Base-by-base conservation (phyloP, 192 early-diverging fungal species). In the Mortierella hygrophila region DNA sequence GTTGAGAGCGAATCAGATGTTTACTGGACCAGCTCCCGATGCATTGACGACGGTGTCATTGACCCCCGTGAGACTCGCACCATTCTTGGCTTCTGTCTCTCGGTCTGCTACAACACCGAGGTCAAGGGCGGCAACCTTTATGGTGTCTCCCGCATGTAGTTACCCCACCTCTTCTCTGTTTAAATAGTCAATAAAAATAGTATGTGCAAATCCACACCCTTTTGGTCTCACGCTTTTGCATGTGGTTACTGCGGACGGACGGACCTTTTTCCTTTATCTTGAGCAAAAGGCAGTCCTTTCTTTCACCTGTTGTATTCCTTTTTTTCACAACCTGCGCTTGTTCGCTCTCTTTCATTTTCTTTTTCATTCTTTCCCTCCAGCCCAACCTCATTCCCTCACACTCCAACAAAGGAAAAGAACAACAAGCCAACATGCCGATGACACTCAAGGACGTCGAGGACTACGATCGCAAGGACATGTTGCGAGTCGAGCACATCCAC, bases 41-140 rank as follows among this genome's bases (percentile, higher is more conserved):
- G 92, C 42, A 85, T 93, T 20, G 93, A 94, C 68, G 93, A 94
- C 73, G 93, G 90, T 41, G 81, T 94, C 7, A 94, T 94, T 88
- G 92, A 92, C 70, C 93, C 93, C 32, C 90, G 91, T 16, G 89
- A 93, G 70, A 92, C 93, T 35, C 88, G 93, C 55, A 90, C 82
- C 15, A 88, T 93, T 29, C 75, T 94, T 20, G 92, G 92, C 42
- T 93, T 92, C 81, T 91, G 90, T 82, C 81, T 94, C 46, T 90
- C 91, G n/a, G 89, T 92, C 4, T 77, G 90, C 69, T 92, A 91
- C 79, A 93, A 91, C 75, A 86, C 79, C 15, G 79, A 89, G 37
- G 91, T 93, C 55, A 80, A 92, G 82, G 93, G 93, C 29, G 93
- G 92, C 32, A 91, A 91, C 71, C 77, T 93, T 40, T 92, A 91